These are phyloP conservation scores for Aplosporella prunicola DNA, from an alignment of 2,329 filamentous ascomycete genomes.

Conservation along the genomic window DNA sequence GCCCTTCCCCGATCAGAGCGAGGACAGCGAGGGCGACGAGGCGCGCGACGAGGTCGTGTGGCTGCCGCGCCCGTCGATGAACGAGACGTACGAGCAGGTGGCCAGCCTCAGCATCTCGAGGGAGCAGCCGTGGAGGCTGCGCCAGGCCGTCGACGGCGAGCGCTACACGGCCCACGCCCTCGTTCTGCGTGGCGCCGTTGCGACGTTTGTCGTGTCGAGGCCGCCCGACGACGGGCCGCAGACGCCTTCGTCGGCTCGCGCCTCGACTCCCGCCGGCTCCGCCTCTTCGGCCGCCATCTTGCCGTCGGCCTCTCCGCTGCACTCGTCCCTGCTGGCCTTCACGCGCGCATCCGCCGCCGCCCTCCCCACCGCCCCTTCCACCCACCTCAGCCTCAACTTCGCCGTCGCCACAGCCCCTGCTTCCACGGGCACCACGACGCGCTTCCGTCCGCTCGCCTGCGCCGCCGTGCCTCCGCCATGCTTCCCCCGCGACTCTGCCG, in stretches of 20 bases:
- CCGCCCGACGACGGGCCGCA: neutral
- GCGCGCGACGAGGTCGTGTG: too few relatives aligned
- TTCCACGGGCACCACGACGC: conserved; percentile 1
- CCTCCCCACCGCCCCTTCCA: neutral
- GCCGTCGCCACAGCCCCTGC: neutral
- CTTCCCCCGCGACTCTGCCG: too few relatives aligned
- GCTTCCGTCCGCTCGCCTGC: conserved; percentile 1
- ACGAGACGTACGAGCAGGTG: conserved; percentile 5
- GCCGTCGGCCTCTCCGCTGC: neutral
- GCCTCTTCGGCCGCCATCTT: too few relatives aligned
- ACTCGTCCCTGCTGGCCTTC: conserved; percentile 1
- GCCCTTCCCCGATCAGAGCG: too few relatives aligned
- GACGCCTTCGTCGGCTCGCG: too few relatives aligned
- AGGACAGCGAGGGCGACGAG: too few relatives aligned
- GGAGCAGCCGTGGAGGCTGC: conserved; percentile 3
- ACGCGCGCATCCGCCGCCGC: conserved; percentile 1
- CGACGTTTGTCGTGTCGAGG: conserved; percentile 1
- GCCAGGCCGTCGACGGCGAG: conserved; percentile 3
- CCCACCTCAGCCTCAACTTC: conserved; percentile 3
- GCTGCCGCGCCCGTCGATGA: neutral
- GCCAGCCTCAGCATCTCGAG: conserved; percentile 3
- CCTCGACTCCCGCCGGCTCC: too few relatives aligned
- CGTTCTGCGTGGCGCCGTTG: neutral
- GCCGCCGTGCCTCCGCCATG: neutral
- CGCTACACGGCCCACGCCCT: neutral